Evolutionary conservation across 2,329 filamentous ascomycete genomes (phyloP), one percentile per base, ranked within the genome.

Genomic region (Penicillium occitanis): DNA sequence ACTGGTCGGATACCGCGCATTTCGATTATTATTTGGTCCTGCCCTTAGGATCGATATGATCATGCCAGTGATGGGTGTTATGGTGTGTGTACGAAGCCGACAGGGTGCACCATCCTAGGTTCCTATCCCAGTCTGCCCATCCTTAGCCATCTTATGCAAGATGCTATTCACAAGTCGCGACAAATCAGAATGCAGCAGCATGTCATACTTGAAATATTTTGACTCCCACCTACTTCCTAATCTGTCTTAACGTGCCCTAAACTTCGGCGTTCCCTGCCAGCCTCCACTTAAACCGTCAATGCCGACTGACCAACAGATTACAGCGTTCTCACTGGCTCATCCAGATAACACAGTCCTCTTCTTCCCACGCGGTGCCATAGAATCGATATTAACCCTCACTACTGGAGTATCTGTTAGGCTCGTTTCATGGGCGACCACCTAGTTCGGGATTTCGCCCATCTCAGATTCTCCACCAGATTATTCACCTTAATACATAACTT

Each of bases 241-340:
- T 57, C 33, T 13, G 33, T 57, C 25, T 6, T 53, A 53, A 53
- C 14, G 25, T 33, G 50, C 28, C 50, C 33, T 19, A 37, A 40
- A 57, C 28, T 22, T 57, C 30, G 17, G 33, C 33, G 30, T 13
- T 37, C 50, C 50, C 28, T 53, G 50, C n/a, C 48, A 57, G 17
- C 62, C 40, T 57, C 37, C 51, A 64, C 63, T 44, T 28, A 37
- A 58, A 48, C 19, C 61, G 50, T 58, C 64, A 66, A 62, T 50
- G 22, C 57, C 63, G 58, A 61, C 44, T 58, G 4, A 19, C 19
- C 58, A 33, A 46, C 58, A 25, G 22, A 19, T 30, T 25, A n/a
- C 33, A 5, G 14, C 51, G 51, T 30, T 55, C 30, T 25, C 10
- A 57, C 53, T 57, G 33, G 53, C 53, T 57, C 53, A 22, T 37